Percentiles rank a stretch among this genome's conserved stretches.
These are phyloP conservation scores for Lachancea kluyveri DNA, from an alignment of 805 yeast species.

Conservation along the genomic window DNA sequence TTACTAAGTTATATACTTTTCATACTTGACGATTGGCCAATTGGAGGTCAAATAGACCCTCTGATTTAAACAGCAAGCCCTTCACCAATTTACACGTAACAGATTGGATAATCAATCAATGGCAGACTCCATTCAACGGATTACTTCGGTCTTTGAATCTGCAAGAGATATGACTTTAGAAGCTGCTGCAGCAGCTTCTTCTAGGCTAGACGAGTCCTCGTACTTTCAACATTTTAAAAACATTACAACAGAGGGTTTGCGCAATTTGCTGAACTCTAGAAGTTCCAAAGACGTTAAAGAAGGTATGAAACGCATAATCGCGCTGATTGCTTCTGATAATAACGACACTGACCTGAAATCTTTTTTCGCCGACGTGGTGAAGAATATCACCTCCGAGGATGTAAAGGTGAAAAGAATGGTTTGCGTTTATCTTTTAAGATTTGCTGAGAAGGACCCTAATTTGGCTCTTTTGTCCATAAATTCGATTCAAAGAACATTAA, in stretches of 20 bases:
- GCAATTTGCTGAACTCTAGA: conserved; percentile 59
- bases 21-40: no score
- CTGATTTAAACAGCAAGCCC: no score
- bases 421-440: conserved; percentile 63
- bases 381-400: conserved; percentile 68
- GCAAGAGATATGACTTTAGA: conserved; percentile 75
- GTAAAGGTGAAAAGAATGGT: conserved; percentile 69
- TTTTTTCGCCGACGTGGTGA: conserved; percentile 81
- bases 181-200: conserved; percentile 76
- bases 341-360: conserved; percentile 35
- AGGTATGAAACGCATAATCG: conserved; percentile 53
- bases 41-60: no score
- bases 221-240: conserved; percentile 33
- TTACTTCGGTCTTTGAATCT: conserved; percentile 70
- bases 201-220: conserved; percentile 58
- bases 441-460: conserved; percentile 81
- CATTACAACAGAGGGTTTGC: conserved; percentile 61
- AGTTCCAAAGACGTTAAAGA: conserved; percentile 55
- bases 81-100: no score
- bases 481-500: conserved; percentile 78
- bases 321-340: conserved; percentile 37
- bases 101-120: conserved; percentile 24
- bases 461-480: conserved; percentile 85
- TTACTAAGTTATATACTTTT: no score
- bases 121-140: conserved; percentile 53